A percentile compares a stretch with the other conserved stretches of the same genome.
Conservation (phyloP, 2,329 filamentous ascomycete species). For the Aspergillus phoenicis region DNA sequence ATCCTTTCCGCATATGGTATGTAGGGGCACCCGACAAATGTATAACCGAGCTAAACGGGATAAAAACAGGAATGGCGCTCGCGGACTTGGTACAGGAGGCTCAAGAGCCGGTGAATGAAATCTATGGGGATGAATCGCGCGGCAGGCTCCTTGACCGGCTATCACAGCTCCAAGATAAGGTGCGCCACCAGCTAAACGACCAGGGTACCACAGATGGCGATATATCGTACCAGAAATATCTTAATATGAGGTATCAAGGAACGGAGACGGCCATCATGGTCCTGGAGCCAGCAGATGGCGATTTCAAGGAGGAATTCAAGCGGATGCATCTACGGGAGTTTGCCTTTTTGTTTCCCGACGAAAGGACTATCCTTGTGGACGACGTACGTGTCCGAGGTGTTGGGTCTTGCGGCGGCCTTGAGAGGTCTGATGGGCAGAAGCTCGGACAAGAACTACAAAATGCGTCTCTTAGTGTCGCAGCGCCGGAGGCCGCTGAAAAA, state of each 20-base stretch:
- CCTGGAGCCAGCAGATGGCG: slow-evolving; percentile 34
- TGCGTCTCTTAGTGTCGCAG: not conserved
- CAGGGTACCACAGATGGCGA: slow-evolving; percentile 43
- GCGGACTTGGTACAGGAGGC: slow-evolving; percentile 45
- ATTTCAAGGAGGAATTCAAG: slow-evolving; percentile 43
- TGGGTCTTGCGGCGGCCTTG: slow-evolving; percentile 18
- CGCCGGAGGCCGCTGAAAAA: not conserved
- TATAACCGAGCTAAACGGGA: not conserved
- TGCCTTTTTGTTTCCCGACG: slow-evolving; percentile 35
- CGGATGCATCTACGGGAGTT: slow-evolving; percentile 46
- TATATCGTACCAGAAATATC: slow-evolving; percentile 40
- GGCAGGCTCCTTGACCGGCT: slow-evolving; percentile 31
- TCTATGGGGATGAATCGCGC: slow-evolving; percentile 20
- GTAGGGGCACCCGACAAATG: not conserved
- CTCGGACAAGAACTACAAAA: slow-evolving; percentile 19
- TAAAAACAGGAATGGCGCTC: slow-evolving; percentile 43
- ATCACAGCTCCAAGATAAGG: slow-evolving; percentile 31
- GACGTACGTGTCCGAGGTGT: slow-evolving; percentile 40
- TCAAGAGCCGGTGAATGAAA: slow-evolving; percentile 36
- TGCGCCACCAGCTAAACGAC: slow-evolving; percentile 31
- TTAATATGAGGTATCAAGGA: slow-evolving; percentile 50
- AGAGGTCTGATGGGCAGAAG: slow-evolving; percentile 19
- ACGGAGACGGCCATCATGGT: slow-evolving; percentile 50
- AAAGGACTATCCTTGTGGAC: slow-evolving; percentile 45
- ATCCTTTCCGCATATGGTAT: slow-evolving; percentile 46